Conservation (phyloP, 106 monocot species). For the Platanthera guangdongensis region DNA sequence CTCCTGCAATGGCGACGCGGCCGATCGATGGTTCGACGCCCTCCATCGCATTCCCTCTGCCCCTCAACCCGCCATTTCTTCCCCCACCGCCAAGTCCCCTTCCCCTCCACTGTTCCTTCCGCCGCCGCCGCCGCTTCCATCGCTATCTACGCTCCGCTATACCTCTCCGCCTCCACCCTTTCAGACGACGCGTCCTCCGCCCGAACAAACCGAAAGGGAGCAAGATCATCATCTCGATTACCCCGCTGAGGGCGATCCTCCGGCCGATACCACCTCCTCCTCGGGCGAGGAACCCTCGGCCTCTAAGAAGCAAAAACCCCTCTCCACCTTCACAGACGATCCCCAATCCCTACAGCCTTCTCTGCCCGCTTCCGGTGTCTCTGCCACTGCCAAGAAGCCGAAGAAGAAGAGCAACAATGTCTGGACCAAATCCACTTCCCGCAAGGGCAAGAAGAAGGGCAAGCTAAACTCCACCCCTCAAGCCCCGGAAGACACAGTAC, state of each 20-base stretch:
- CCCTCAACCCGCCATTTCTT: neutral
- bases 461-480: slow-evolving; percentile 8
- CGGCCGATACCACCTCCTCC: slow-evolving; percentile 6
- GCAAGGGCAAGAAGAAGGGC: slow-evolving; percentile 86
- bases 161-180: neutral
- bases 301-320: slow-evolving; percentile 29
- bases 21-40: slow-evolving; percentile 21
- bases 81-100: slow-evolving; percentile 1
- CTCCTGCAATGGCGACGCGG: slow-evolving; percentile 6
- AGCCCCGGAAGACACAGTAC: slow-evolving; percentile 43
- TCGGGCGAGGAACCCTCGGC: slow-evolving; percentile 14
- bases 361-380: slow-evolving; percentile 1
- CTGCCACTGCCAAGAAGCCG: slow-evolving; percentile 30
- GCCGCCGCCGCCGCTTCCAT: neutral
- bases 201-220: neutral
- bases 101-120: neutral
- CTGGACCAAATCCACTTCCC: slow-evolving; percentile 80
- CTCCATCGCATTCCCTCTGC: slow-evolving; percentile 11
- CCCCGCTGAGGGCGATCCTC: neutral
- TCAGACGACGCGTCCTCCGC: neutral
- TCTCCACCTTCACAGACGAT: slow-evolving; percentile 21
- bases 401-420: slow-evolving; percentile 81
- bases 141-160: neutral
- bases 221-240: slow-evolving; percentile 1
- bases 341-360: slow-evolving; percentile 2